Conservation (phyloP, 2,329 filamentous ascomycete species). For the Fonsecaea monophora region DNA sequence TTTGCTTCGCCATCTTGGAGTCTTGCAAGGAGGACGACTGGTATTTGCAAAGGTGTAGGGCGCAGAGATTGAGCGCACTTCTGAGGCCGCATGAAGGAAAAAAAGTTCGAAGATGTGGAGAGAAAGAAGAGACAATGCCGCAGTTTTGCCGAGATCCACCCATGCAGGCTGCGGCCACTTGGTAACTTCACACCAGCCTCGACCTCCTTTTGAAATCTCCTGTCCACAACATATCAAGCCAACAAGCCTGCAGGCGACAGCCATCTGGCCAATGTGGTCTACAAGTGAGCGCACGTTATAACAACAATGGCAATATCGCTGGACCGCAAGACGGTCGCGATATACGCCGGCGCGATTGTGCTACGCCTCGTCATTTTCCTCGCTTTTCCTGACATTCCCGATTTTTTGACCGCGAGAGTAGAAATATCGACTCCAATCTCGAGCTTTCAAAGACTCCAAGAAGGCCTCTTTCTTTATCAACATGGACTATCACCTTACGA, state of each 20-base stretch:
- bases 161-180: slow-evolving; percentile 18
- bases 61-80: slow-evolving; percentile 10
- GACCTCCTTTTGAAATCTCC: slow-evolving; percentile 23
- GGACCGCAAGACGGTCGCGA: slow-evolving; percentile 65
- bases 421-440: slow-evolving; percentile 97
- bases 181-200: slow-evolving; percentile 19
- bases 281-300: slow-evolving; percentile 7
- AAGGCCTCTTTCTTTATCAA: slow-evolving; percentile 93
- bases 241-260: neutral
- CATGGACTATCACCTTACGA: slow-evolving; percentile 97
- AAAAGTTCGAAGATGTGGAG: slow-evolving; percentile 24
- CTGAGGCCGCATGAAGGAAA: slow-evolving; percentile 9
- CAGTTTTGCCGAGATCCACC: neutral
- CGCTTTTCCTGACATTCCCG: slow-evolving; percentile 80
- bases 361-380: slow-evolving; percentile 81
- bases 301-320: slow-evolving; percentile 54
- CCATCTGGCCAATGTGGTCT: neutral
- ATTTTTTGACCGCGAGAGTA: slow-evolving; percentile 85
- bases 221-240: neutral
- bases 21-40: neutral
- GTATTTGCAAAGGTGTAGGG: slow-evolving; percentile 14
- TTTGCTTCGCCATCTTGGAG: slow-evolving; percentile 71
- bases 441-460: slow-evolving; percentile 98
- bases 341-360: slow-evolving; percentile 77
- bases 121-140: slow-evolving; percentile 1